Percentiles rank a stretch among this genome's conserved stretches.
Evolutionary conservation across 2,329 filamentous ascomycete genomes (phyloP).

Genomic region (Botryotinia narcissicola): DNA sequence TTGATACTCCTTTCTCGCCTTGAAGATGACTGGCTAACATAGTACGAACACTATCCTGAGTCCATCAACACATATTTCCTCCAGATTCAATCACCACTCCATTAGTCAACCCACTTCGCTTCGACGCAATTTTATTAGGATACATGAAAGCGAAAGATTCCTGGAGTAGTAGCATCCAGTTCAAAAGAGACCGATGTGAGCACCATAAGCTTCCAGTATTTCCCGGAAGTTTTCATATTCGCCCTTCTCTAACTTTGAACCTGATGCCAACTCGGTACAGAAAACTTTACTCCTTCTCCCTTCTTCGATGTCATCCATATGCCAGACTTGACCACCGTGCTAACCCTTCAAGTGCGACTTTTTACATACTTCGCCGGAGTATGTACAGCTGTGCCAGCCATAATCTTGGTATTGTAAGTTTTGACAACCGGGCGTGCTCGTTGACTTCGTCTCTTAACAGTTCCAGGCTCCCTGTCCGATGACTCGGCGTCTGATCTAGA

Average conservation of each 20-base stretch:
- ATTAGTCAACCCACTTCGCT: fast-evolving
- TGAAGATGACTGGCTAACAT: neutral
- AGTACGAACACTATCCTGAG: neutral
- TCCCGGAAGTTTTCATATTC: neutral
- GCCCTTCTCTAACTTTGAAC: neutral
- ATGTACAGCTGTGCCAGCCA: neutral
- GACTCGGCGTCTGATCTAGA: neutral
- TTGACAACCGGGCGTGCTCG: neutral
- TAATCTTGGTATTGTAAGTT: neutral
- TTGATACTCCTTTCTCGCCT: neutral
- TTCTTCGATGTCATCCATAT: neutral
- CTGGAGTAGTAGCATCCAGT: neutral
- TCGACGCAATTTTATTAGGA: neutral
- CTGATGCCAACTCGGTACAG: neutral
- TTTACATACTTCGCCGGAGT: neutral
- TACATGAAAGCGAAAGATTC: neutral
- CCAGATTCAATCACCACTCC: neutral
- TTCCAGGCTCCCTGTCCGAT: neutral
- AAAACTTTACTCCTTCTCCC: neutral
- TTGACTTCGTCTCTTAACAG: neutral
- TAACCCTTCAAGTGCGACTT: neutral
- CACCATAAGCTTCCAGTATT: neutral
- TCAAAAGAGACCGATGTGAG: neutral
- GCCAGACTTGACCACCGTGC: neutral
- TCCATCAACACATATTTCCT: neutral